Evolutionary conservation across 179 eudicot species (phyloP).

Genomic region (Amaranthus tricolor): DNA sequence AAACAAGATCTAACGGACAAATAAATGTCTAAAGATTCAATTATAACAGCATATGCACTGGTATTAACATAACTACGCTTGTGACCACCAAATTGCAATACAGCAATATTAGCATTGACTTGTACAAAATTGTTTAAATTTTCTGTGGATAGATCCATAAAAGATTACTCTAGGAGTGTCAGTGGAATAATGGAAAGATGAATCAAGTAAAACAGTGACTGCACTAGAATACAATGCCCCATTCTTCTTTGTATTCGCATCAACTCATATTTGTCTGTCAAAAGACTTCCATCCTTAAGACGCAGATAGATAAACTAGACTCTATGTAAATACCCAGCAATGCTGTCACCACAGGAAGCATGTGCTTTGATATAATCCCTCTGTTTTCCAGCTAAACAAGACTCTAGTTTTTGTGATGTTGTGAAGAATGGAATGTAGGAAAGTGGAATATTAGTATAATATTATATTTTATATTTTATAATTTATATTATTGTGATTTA

Average conservation of each 20-base stretch:
- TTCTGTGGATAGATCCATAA: too few species aligned
- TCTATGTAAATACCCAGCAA: neutral
- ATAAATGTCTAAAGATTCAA: too few species aligned
- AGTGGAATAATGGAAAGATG: too few species aligned
- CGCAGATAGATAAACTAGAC: neutral
- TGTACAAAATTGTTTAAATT: too few species aligned
- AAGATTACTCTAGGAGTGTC: neutral
- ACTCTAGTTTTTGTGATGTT: neutral
- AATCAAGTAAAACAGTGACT: neutral
- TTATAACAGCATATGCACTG: too few species aligned
- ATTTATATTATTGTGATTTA: too few species aligned
- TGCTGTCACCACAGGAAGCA: neutral
- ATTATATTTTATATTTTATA: too few species aligned
- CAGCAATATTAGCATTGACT: too few species aligned
- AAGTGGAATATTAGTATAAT: too few species aligned
- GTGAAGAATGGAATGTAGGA: neutral
- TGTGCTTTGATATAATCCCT: neutral
- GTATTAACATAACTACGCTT: too few species aligned
- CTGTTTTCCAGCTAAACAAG: neutral
- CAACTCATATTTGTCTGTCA: neutral
- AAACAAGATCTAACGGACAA: too few species aligned
- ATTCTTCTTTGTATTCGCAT: neutral
- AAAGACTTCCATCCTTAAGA: neutral
- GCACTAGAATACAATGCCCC: neutral
- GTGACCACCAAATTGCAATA: too few species aligned